Conservation (phyloP, 495 filamentous ascomycete genomes). For the Talaromyces nanjingensis region DNA sequence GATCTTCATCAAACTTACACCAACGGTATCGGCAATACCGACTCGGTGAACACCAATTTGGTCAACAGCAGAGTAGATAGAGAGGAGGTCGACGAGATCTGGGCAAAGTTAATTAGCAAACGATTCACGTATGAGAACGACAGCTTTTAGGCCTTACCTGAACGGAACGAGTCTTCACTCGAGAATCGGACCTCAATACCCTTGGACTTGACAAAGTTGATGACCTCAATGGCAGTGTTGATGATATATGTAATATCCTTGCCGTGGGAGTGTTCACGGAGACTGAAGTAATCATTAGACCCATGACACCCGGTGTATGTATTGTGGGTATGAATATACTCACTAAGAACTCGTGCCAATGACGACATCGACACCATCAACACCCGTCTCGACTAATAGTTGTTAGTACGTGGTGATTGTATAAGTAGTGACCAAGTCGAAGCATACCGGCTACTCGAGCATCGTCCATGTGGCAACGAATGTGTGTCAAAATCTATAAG, state of each 20-base stretch:
- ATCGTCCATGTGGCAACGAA: constrained; percentile 92
- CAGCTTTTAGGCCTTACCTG: constrained; percentile 15
- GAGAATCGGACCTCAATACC: constrained; percentile 78
- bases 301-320: not conserved
- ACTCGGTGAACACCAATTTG: constrained; percentile 77
- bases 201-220: constrained; percentile 87
- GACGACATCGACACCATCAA: constrained; percentile 76
- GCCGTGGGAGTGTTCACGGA: constrained; percentile 88
- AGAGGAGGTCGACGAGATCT: constrained; percentile 70
- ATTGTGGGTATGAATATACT: not conserved
- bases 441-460: constrained; percentile 57
- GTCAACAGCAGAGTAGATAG: constrained; percentile 71
- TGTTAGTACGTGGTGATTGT: not conserved
- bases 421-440: not conserved
- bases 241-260: constrained; percentile 92
- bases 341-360: constrained; percentile 83
- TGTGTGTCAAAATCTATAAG: constrained; percentile 63
- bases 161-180: constrained; percentile 76
- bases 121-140: not conserved
- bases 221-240: constrained; percentile 88
- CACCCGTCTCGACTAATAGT: constrained; percentile 64
- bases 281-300: constrained; percentile 16
- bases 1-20: constrained; percentile 17
- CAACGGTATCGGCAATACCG: constrained; percentile 80
- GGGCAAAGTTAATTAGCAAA: not conserved